Percentiles rank a stretch among this genome's conserved stretches.
Evolutionary conservation across 2,329 filamentous ascomycete species (phyloP).

Genomic region (Dothidotthia symphoricarpi): DNA sequence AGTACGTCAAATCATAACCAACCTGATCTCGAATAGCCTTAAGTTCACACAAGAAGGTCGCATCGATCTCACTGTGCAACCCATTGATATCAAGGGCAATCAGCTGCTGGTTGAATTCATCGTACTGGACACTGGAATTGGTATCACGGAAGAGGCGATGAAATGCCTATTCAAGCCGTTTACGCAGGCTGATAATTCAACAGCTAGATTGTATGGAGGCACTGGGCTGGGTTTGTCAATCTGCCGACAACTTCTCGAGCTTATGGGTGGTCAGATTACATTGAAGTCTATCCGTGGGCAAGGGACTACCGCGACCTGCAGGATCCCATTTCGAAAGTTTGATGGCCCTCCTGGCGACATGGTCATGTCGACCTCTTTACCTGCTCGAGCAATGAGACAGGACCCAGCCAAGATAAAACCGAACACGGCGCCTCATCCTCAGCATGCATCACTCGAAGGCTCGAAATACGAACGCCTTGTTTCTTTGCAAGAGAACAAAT

Average conservation of each 20-base stretch:
- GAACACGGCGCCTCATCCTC: not conserved
- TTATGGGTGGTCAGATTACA: conserved; percentile 37
- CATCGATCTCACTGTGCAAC: conserved; percentile 35
- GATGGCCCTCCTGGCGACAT: too few relatives aligned
- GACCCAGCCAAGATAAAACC: not conserved
- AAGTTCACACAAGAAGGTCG: conserved; percentile 41
- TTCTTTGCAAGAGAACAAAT: not conserved
- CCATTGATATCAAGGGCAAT: conserved; percentile 20
- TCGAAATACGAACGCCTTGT: too few relatives aligned
- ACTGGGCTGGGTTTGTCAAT: conserved; percentile 42
- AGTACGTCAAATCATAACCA: conserved; percentile 34
- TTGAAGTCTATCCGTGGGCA: conserved; percentile 43
- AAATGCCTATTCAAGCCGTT: conserved; percentile 19
- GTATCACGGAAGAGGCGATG: conserved; percentile 29
- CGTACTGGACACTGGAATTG: conserved; percentile 35
- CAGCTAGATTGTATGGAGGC: conserved; percentile 33
- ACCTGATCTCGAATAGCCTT: conserved; percentile 42
- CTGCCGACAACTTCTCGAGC: conserved; percentile 37
- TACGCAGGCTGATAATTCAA: conserved; percentile 18
- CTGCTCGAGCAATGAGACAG: too few relatives aligned
- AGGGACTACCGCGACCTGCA: conserved; percentile 71
- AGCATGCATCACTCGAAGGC: too few relatives aligned
- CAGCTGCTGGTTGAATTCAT: conserved; percentile 24
- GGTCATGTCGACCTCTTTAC: too few relatives aligned
- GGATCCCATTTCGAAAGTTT: conserved; percentile 54